Percentiles rank a stretch among this genome's conserved stretches.
Conservation (phyloP, 2,329 filamentous ascomycete species). For the Paramyrothecium roridum region DNA sequence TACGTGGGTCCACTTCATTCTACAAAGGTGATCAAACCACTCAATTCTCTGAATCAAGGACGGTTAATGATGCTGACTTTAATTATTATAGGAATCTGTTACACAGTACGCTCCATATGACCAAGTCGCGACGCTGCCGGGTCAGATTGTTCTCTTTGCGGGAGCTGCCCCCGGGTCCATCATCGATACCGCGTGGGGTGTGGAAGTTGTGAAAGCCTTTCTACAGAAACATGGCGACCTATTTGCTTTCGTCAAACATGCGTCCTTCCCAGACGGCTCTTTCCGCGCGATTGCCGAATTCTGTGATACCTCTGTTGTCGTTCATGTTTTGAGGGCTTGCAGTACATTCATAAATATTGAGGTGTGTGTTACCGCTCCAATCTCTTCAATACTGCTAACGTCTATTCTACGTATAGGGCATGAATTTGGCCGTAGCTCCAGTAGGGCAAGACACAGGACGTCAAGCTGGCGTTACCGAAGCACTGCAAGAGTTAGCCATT, state of each 20-base stretch:
- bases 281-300: constrained; percentile 52
- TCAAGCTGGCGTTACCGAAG: constrained; percentile 6
- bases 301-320: constrained; percentile 43
- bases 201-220: constrained; percentile 25
- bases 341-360: constrained; percentile 15
- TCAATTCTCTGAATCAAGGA: not conserved
- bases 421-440: constrained; percentile 18
- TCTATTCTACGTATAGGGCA: constrained; percentile 9
- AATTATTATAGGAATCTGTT: not conserved
- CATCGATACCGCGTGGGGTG: constrained; percentile 28
- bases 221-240: constrained; percentile 48
- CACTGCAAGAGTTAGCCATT: constrained; percentile 15
- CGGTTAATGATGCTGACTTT: constrained; percentile 3
- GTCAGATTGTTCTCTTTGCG: constrained; percentile 25
- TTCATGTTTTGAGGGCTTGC: constrained; percentile 35
- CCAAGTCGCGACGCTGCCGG: constrained; percentile 11
- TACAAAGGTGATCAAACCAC: constrained; percentile 7
- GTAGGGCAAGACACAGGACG: constrained; percentile 5
- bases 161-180: constrained; percentile 11
- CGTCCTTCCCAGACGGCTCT: constrained; percentile 36
- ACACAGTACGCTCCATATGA: not conserved
- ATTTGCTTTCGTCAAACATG: constrained; percentile 45
- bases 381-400: constrained; percentile 1
- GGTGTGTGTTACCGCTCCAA: constrained; percentile 13
- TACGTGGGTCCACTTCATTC: constrained; percentile 14